Conservation (phyloP, 75 land plant genomes). For the Azolla pinnata region DNA sequence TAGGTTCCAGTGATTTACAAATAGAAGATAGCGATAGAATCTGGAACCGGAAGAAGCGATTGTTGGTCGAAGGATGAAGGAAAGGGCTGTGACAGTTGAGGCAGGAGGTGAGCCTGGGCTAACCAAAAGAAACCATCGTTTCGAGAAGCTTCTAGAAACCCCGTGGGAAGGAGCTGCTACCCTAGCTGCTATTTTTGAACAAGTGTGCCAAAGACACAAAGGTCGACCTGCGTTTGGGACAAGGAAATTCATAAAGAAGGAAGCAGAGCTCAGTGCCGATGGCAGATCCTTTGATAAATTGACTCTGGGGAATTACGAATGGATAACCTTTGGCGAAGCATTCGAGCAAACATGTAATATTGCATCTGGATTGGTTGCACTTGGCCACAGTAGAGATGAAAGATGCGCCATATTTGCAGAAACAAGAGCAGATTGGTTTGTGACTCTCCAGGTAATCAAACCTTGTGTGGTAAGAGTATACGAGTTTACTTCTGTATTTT, state of each 20-base stretch:
- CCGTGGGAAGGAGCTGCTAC: constrained; percentile 88
- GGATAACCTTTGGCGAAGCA: constrained; percentile 54
- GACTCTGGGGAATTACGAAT: constrained; percentile 65
- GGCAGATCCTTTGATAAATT: constrained; percentile 78
- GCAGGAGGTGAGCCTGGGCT: constrained; percentile 70
- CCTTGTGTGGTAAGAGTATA: neutral
- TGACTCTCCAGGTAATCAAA: constrained; percentile 67
- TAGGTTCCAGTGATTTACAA: no score
- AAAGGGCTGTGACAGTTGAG: constrained; percentile 52
- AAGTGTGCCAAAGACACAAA: constrained; percentile 45
- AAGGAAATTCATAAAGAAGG: constrained; percentile 40
- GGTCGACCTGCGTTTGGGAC: constrained; percentile 40
- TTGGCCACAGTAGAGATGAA: constrained; percentile 51
- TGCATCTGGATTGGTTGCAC: constrained; percentile 63
- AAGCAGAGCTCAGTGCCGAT: constrained; percentile 33
- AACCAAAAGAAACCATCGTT: constrained; percentile 37
- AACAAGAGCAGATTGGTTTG: constrained; percentile 85
- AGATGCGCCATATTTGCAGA: constrained; percentile 80
- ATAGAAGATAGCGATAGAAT: no score
- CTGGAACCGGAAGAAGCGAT: no score
- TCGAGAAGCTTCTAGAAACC: constrained; percentile 36
- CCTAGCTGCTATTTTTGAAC: constrained; percentile 69
- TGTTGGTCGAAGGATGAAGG: no score
- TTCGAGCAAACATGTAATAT: constrained; percentile 42
- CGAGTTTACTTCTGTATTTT: neutral